These are phyloP conservation scores for Herpetomonas tarakana DNA, from an alignment of 208 protist genomes.

Conservation along the genomic window DNA sequence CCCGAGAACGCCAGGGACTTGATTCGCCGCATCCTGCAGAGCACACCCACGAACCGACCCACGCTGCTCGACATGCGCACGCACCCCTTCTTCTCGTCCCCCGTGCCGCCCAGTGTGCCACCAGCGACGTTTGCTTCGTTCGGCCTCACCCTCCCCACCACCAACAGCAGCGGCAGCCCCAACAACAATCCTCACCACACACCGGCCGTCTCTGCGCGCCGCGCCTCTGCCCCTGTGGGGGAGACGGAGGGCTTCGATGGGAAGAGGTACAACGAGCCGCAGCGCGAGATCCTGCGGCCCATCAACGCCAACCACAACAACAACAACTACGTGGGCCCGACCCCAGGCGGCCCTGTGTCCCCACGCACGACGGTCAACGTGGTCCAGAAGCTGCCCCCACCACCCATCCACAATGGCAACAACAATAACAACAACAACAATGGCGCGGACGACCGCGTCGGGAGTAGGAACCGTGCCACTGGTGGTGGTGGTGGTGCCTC, in stretches of 20 bases:
- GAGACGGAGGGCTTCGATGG: conserved; percentile 6
- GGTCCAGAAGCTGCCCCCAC: background rate
- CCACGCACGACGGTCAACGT: background rate
- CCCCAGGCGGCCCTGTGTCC: background rate
- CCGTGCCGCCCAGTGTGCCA: conserved; percentile 39
- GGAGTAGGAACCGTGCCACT: background rate
- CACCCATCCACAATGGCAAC: background rate
- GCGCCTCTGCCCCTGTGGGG: conserved; percentile 3
- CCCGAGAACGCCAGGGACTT: conserved; percentile 83
- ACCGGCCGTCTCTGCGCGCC: conserved; percentile 5
- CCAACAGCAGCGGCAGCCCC: conserved; percentile 14
- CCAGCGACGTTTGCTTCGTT: conserved; percentile 51
- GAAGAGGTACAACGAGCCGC: conserved; percentile 9
- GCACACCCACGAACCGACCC: conserved; percentile 76
- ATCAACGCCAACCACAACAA: conserved; percentile 33
- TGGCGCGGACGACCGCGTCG: background rate
- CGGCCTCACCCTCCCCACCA: conserved; percentile 19
- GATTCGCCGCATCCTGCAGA: conserved; percentile 90
- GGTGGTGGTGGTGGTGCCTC: no score
- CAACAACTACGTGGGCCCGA: background rate
- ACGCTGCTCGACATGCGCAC: conserved; percentile 82
- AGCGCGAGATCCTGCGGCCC: conserved; percentile 49
- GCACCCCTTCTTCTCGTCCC: conserved; percentile 86
- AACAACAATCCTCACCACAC: background rate
- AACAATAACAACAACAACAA: background rate